Base-by-base conservation (phyloP, 176 grass and related monocot species). In the Puccinellia tenuiflora region DNA sequence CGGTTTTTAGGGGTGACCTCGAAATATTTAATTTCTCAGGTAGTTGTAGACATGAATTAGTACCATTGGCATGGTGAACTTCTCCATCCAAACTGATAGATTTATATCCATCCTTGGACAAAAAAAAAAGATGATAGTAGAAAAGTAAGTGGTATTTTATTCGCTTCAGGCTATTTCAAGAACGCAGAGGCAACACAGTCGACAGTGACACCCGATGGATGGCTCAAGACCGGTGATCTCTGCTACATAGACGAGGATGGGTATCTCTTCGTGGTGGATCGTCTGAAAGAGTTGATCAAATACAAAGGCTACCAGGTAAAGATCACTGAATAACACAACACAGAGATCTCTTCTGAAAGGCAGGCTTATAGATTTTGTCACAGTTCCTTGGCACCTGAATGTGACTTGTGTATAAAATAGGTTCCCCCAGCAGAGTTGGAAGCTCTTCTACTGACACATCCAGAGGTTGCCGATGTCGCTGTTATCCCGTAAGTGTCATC, bases 231-330 rank as follows among this genome's bases (percentile, higher is more conserved):
- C 0, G 96, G 96, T 31, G 96, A 99, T 83, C 83, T 99, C 40
- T 99, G 96, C 78, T 99, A 99, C 85, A 92, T 99, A 66, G 96
- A 99, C 18, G 91, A 96, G 43, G 91, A 91, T 76, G 96, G 93
- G 9, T 99, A 96, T 91, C 91, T 99, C 34, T 99, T 96, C n/a
- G 83, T 99, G 1, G 96, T 99, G 8, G 96, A 96, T 55, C 84
- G 96, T 45, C 91, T 99, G 4, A 99, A 99, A 62, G 96, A 99
- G 35, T 68, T 99, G 74, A 99, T 93, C 86, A 99, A 99, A 87
- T 99, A 99, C 84, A 99, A 96, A 88, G 95, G 95, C 2, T 98
- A 95, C 78, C 95, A 95, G 92, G 95, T 97, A 87, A 64, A 51
- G 15, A 68, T 70, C 25, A 70, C 9, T 35, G 47, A 47, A 22